Conservation (phyloP, 768 basidiomycete species). For the Rhodotorula sphaerocarpa region DNA sequence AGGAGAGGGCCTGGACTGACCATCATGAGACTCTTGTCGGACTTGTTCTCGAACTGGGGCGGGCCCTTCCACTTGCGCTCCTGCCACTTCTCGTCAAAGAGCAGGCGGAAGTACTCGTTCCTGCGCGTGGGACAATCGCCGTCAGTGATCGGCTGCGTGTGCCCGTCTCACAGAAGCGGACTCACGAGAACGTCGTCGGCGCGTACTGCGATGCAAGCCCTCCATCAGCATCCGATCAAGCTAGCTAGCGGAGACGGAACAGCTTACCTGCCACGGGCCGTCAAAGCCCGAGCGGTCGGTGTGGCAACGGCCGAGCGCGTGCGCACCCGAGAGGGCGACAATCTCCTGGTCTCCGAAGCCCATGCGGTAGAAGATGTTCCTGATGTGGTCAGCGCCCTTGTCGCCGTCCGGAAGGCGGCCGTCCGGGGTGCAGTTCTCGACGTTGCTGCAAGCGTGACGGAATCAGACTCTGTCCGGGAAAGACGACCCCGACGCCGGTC, state of each 20-base stretch:
- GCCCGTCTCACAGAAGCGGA: background rate
- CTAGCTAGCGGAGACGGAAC: background rate
- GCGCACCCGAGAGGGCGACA: slow-evolving; percentile 67
- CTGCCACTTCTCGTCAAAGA: slow-evolving; percentile 66
- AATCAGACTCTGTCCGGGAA: too few relatives aligned
- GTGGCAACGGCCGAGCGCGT: slow-evolving; percentile 95
- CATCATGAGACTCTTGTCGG: slow-evolving; percentile 85
- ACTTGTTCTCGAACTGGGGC: slow-evolving; percentile 88
- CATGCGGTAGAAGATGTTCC: slow-evolving; percentile 84
- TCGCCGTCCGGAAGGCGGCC: slow-evolving; percentile 56
- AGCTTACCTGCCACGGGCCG: slow-evolving; percentile 60
- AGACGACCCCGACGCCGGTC: too few relatives aligned
- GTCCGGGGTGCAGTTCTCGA: slow-evolving; percentile 59
- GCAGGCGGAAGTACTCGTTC: slow-evolving; percentile 46
- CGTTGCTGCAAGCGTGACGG: too few relatives aligned
- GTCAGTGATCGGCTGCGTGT: background rate
- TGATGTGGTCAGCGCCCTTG: slow-evolving; percentile 74
- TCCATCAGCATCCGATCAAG: too few relatives aligned
- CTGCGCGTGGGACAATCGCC: too few relatives aligned
- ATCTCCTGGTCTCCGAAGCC: slow-evolving; percentile 97
- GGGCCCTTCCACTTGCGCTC: slow-evolving; percentile 74
- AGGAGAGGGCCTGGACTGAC: slow-evolving; percentile 42
- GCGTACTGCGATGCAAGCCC: slow-evolving; percentile 3
- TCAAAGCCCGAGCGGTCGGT: slow-evolving; percentile 72
- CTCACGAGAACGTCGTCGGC: slow-evolving; percentile 11